phyloP scores from a whole-genome alignment of 108 stramenopile genomes.

The Nitzschia sp. region DNA sequence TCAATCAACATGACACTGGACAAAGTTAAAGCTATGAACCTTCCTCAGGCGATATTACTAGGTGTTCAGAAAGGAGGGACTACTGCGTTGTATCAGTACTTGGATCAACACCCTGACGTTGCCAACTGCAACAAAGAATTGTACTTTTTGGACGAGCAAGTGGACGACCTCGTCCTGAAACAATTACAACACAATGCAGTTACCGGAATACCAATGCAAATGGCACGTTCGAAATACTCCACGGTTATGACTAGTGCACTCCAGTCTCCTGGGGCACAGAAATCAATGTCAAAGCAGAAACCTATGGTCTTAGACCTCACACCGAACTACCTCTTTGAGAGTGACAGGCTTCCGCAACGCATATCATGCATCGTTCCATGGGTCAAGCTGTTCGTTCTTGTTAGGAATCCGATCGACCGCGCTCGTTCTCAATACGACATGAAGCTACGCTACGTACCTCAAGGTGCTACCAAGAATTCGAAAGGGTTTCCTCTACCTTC shows the following conservation, averaged over 20 bases:
- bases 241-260: not conserved
- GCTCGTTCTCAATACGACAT: constrained; percentile 87
- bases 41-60: constrained; percentile 64
- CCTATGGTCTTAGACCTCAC: constrained; percentile 11
- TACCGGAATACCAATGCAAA: constrained; percentile 30
- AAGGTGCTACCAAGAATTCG: not conserved
- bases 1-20: not conserved
- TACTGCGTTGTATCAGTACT: constrained; percentile 80
- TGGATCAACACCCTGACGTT: constrained; percentile 83
- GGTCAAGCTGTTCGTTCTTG: constrained; percentile 78
- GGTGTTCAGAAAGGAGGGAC: constrained; percentile 92
- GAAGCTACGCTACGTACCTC: constrained; percentile 43
- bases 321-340: constrained; percentile 19
- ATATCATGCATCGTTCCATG: constrained; percentile 35
- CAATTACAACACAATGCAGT: not conserved
- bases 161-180: constrained; percentile 16
- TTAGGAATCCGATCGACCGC: constrained; percentile 85
- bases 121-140: constrained; percentile 70
- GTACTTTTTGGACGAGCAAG: constrained; percentile 91
- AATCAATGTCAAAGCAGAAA: constrained; percentile 2
- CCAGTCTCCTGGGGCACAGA: not conserved
- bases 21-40: not conserved
- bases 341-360: constrained; percentile 43
- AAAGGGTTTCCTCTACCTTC: constrained; percentile 58
- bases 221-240: constrained; percentile 23